Evolutionary conservation across 176 grass and related monocot genomes (phyloP).

Genomic region (barley (Hordeum vulgare)): MorexV3_pseudomolecules_assembly NC_058518.1:490448285-490448784

Average conservation of each 20-base stretch:
- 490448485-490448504: slow-evolving; percentile 19
- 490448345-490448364: slow-evolving; percentile 31
- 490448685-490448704: slow-evolving; percentile 54
- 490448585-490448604: slow-evolving; percentile 26
- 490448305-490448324: background rate
- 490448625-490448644: slow-evolving; percentile 46
- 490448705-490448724: slow-evolving; percentile 49
- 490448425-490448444: slow-evolving; percentile 11
- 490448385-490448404: slow-evolving; percentile 26
- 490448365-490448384: slow-evolving; percentile 3
- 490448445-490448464: slow-evolving; percentile 26
- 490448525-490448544: slow-evolving; percentile 26
- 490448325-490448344: slow-evolving; percentile 46
- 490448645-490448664: slow-evolving; percentile 40
- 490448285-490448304: background rate
- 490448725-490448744: slow-evolving; percentile 62
- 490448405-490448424: slow-evolving; percentile 22
- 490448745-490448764: slow-evolving; percentile 37
- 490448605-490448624: slow-evolving; percentile 43
- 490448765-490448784: slow-evolving; percentile 1
- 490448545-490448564: slow-evolving; percentile 24
- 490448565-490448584: background rate
- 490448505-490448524: slow-evolving; percentile 23
- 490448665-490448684: slow-evolving; percentile 67
- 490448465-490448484: slow-evolving; percentile 5